A percentile compares a stretch with the other conserved stretches of the same genome.
Conservation (phyloP, 2,329 filamentous ascomycete genomes). For the Hortaea werneckii region DNA sequence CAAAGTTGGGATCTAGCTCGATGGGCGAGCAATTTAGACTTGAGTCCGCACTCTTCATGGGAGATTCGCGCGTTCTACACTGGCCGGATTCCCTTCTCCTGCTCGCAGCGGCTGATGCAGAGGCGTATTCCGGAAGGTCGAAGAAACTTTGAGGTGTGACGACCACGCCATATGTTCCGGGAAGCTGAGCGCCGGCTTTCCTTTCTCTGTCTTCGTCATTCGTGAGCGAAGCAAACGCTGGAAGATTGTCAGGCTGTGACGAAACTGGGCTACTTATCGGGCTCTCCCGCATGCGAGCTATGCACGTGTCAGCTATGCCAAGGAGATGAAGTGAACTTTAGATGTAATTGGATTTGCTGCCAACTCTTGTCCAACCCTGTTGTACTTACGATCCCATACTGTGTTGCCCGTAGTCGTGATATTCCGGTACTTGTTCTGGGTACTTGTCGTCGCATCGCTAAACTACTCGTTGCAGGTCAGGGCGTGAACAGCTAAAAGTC, state of each 20-base stretch:
- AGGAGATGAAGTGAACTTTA: background rate
- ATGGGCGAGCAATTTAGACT: too few relatives aligned
- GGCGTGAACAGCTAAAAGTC: background rate
- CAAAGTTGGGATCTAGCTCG: conserved; percentile 28
- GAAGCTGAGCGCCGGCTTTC: conserved; percentile 41
- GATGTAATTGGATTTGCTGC: conserved; percentile 3
- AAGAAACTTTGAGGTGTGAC: conserved; percentile 46
- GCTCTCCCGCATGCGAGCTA: conserved; percentile 1
- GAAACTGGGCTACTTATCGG: conserved; percentile 3
- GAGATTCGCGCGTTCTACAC: conserved; percentile 1
- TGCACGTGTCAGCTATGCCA: background rate
- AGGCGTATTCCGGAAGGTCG: conserved; percentile 40
- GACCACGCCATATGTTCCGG: conserved; percentile 47
- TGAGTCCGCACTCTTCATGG: too few relatives aligned
- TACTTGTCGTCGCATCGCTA: conserved; percentile 26
- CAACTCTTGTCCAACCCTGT: background rate
- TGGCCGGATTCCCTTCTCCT: conserved; percentile 21
- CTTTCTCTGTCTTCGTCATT: conserved; percentile 49
- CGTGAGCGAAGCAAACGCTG: conserved; percentile 43
- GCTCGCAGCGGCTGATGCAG: conserved; percentile 15
- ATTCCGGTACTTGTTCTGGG: conserved; percentile 26
- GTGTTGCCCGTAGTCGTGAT: conserved; percentile 41
- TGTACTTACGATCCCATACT: conserved; percentile 46
- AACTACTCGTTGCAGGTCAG: conserved; percentile 12
- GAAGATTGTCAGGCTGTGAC: conserved; percentile 37